phyloP scores from a whole-genome alignment of 805 yeast genomes.

The Candida jianshihensis region DNA sequence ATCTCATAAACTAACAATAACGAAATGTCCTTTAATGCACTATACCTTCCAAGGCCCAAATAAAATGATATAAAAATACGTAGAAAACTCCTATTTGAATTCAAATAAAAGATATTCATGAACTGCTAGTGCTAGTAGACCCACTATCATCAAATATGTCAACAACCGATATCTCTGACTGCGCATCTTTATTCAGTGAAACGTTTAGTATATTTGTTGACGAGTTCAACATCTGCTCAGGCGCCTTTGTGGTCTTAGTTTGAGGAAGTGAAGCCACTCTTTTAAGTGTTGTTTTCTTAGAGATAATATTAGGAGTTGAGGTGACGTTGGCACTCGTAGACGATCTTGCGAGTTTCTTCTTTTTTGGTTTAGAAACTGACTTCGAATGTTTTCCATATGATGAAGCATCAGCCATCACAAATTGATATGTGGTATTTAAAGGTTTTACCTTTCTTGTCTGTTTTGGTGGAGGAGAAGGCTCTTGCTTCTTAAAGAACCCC shows the following conservation, averaged over 20 bases:
- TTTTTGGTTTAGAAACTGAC: conserved; percentile 6
- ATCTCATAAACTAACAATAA: no score
- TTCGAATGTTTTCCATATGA: conserved; percentile 14
- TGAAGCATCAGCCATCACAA: conserved; percentile 29
- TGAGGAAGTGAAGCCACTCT: conserved; percentile 21
- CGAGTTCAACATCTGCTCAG: neutral
- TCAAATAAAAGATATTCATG: no score
- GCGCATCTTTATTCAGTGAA: neutral
- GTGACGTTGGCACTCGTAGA: conserved; percentile 11
- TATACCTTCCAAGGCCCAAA: no score
- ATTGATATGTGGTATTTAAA: conserved; percentile 22
- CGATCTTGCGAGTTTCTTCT: conserved; percentile 17
- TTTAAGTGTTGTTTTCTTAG: conserved; percentile 16
- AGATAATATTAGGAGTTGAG: conserved; percentile 3
- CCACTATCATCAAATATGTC: conserved; percentile 9
- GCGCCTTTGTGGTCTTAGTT: no score
- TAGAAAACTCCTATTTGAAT: no score
- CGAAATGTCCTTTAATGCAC: no score
- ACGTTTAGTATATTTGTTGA: neutral
- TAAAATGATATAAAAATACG: neutral
- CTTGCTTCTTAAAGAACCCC: conserved; percentile 21
- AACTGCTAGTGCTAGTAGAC: no score
- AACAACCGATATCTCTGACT: conserved; percentile 2
- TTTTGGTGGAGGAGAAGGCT: neutral
- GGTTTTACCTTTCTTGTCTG: neutral